phyloP scores from a whole-genome alignment of 139 green algal genomes.

The Protoeuglena noctilucae region DNA sequence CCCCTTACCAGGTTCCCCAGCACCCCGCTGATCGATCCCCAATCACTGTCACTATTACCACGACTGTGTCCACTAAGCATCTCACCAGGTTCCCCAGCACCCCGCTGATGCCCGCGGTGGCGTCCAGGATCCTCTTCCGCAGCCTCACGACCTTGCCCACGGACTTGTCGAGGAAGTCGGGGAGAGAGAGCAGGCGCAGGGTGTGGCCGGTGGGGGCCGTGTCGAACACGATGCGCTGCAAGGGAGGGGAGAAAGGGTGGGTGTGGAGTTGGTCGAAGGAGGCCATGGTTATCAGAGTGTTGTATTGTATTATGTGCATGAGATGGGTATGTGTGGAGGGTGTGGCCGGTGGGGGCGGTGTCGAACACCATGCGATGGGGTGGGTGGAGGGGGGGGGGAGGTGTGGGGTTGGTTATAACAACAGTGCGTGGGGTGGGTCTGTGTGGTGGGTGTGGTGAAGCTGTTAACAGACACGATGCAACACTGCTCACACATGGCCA shows the following conservation, averaged over 20 bases:
- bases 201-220: constrained; percentile 96
- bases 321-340: no score
- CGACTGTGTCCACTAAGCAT: no score
- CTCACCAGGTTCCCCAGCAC: background rate
- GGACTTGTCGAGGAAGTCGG: constrained; percentile 84
- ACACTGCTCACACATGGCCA: no score
- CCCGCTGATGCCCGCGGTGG: background rate
- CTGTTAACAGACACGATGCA: no score
- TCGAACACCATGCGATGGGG: constrained; percentile 96
- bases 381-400: no score
- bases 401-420: no score
- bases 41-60: no score
- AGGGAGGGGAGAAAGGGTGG: constrained; percentile 57
- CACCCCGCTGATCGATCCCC: background rate
- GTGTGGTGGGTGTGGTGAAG: no score
- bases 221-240: constrained; percentile 92
- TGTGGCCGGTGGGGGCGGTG: constrained; percentile 95
- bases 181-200: constrained; percentile 81
- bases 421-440: no score
- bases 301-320: no score
- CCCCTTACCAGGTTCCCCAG: background rate
- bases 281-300: constrained; percentile 74
- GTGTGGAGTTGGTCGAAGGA: constrained; percentile 86
- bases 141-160: constrained; percentile 43
- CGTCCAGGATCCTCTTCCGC: constrained; percentile 7